phyloP scores from a whole-genome alignment of 2,329 filamentous ascomycete species.

The Xylariomycetidae sp. region DNA sequence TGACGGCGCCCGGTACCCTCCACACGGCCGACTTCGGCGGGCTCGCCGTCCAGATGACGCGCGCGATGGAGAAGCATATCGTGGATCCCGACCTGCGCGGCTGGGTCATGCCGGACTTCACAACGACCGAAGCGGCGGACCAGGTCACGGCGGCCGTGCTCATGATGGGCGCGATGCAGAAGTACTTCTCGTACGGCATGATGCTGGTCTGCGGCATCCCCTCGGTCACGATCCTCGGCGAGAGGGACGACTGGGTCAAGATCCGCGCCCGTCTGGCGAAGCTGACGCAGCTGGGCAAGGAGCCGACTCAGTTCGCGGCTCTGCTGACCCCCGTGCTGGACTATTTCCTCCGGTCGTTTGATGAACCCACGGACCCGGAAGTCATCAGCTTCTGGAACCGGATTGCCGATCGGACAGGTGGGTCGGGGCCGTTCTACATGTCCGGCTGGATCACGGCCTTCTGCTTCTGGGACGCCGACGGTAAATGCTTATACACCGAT shows the following conservation, averaged over 20 bases:
- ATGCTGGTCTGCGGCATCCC: conserved; percentile 42
- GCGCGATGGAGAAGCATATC: conserved; percentile 36
- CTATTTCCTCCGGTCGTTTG: conserved; percentile 34
- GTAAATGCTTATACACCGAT: neutral
- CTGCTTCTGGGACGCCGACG: conserved; percentile 6
- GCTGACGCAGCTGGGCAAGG: conserved; percentile 29
- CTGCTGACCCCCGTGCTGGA: conserved; percentile 34
- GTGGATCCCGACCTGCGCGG: conserved; percentile 33
- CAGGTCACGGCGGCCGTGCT: conserved; percentile 37
- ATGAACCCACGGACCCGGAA: conserved; percentile 17
- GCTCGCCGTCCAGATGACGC: conserved; percentile 26
- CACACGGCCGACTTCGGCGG: conserved; percentile 1
- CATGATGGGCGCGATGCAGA: conserved; percentile 47
- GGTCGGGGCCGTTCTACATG: conserved; percentile 1
- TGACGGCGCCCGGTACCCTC: conserved; percentile 2
- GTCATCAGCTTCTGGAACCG: conserved; percentile 33
- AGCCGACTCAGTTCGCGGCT: conserved; percentile 28
- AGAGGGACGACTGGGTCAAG: conserved; percentile 38
- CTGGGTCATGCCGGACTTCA: conserved; percentile 49
- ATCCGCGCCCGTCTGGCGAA: conserved; percentile 31
- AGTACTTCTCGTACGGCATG: conserved; percentile 39
- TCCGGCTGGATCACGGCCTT: conserved; percentile 9
- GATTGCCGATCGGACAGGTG: neutral
- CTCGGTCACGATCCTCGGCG: conserved; percentile 45
- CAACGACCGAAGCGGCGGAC: conserved; percentile 43